These are phyloP conservation scores for Lichtheimia corymbifera DNA, from an alignment of 371 early-diverging fungal genomes.

Conservation along the genomic window DNA sequence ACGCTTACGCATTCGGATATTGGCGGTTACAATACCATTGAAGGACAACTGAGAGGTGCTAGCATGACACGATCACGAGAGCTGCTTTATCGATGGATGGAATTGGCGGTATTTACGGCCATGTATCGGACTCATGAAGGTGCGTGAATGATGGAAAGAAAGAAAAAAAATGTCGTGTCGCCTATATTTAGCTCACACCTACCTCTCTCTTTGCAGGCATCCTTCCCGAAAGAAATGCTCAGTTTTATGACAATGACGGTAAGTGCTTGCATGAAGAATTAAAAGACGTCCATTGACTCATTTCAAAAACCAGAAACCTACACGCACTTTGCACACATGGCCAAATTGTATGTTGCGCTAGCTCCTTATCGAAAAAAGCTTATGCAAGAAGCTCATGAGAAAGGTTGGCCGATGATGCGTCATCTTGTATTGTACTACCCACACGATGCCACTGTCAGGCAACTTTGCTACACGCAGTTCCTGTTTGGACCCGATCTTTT, in stretches of 20 bases:
- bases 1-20: conserved; percentile 50
- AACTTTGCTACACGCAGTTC: conserved; percentile 39
- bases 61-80: conserved; percentile 39
- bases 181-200: no score
- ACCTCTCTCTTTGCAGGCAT: conserved; percentile 12
- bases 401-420: conserved; percentile 55
- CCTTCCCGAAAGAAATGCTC: conserved; percentile 49
- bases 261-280: not conserved
- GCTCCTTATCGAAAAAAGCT: conserved; percentile 38
- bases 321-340: conserved; percentile 36
- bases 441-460: conserved; percentile 30
- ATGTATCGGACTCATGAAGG: conserved; percentile 55
- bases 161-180: no score
- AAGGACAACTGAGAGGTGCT: conserved; percentile 31
- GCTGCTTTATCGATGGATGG: conserved; percentile 55
- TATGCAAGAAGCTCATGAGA: conserved; percentile 45
- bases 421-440: conserved; percentile 55
- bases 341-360: conserved; percentile 35
- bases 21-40: conserved; percentile 48
- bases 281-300: not conserved
- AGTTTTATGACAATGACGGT: conserved; percentile 57
- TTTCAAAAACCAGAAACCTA: conserved; percentile 26
- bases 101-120: conserved; percentile 48
- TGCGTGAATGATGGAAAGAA: not conserved
- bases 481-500: conserved; percentile 34